phyloP scores from a whole-genome alignment of 768 basidiomycete genomes.

The Kwoniella europaea region DNA sequence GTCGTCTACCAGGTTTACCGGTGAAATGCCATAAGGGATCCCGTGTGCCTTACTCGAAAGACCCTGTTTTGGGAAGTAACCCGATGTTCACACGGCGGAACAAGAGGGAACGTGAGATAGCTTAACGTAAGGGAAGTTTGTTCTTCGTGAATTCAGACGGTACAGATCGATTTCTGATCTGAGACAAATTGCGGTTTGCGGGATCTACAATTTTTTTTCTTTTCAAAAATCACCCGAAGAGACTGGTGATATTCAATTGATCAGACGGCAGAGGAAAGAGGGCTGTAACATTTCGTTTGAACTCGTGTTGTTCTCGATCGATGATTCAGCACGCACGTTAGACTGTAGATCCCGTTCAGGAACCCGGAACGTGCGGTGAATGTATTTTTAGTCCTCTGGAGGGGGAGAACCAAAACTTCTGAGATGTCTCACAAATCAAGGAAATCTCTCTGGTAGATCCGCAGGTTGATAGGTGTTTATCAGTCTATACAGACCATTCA shows the following conservation, averaged over 20 bases:
- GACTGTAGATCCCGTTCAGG: constrained; percentile 6
- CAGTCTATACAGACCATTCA: no score
- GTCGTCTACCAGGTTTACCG: not conserved
- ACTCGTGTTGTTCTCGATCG: not conserved
- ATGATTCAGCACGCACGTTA: not conserved
- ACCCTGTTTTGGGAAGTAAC: not conserved
- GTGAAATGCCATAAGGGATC: not conserved
- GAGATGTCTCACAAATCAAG: not conserved
- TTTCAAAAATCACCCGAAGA: not conserved
- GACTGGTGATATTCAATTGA: no score
- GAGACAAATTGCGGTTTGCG: constrained; percentile 17
- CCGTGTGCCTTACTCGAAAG: not conserved
- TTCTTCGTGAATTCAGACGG: no score
- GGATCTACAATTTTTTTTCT: constrained; percentile 12
- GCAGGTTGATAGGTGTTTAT: no score
- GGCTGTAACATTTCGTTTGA: not conserved
- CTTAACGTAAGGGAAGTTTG: no score
- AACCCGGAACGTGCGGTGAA: constrained; percentile 15
- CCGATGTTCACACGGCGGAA: not conserved
- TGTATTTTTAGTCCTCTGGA: not conserved
- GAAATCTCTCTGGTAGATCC: not conserved
- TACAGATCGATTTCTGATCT: not conserved
- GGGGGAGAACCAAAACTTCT: not conserved
- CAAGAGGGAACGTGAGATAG: not conserved
- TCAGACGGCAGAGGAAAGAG: not conserved